Evolutionary conservation across 108 stramenopile genomes (phyloP), one percentile per base, ranked within the genome.

Genomic region (Nitzschia palea): DNA sequence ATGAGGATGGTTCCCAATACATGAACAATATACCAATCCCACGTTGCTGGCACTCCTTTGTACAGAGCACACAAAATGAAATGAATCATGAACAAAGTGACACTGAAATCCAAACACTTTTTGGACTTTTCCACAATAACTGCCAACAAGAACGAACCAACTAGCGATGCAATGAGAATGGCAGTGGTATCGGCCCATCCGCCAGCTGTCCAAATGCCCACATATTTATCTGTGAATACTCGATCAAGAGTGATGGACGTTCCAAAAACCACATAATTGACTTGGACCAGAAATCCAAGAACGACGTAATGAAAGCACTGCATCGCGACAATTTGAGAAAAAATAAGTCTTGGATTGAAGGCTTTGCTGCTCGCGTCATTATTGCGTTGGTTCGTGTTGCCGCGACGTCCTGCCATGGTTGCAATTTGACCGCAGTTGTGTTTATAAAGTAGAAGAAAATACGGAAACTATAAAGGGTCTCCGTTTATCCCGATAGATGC

Each of bases 11-110:
- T 84, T 25, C 84, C 87, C 35, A 86, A 62, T 8, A 90, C 56
- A 55, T 93, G 84, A 43, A 90, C 70, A 20, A 90, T 87, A 87
- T 89, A 93, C 88, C 88, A 93, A 69, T 89, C 88, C 79, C 81
- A 87, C 12, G 81, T 85, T 0, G 76, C 55, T 4, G 89, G 87
- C 37, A 86, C 63, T 18, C 89, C 89, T 17, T 76, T 78, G 59
- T 90, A 90, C 8, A 81, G 45, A 0, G 76, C 61, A 51, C 85
- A 86, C 3, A 83, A 35, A 26, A 84, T 25, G 9, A 88, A 48
- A 67, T 93, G 88, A 45, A 93, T 74, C 25, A 93, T 32, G 51
- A 93, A 90, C 22, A 90, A 64, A 5, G 92, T 93, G 4, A 90
- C 79, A 6, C 80, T 81, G 68, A 93, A 93, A 65, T 93, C 92